Percentiles rank a stretch among this genome's conserved stretches.
Evolutionary conservation across 75 land plant genomes (phyloP).

Genomic region (Selaginella moellendorffii): DNA sequence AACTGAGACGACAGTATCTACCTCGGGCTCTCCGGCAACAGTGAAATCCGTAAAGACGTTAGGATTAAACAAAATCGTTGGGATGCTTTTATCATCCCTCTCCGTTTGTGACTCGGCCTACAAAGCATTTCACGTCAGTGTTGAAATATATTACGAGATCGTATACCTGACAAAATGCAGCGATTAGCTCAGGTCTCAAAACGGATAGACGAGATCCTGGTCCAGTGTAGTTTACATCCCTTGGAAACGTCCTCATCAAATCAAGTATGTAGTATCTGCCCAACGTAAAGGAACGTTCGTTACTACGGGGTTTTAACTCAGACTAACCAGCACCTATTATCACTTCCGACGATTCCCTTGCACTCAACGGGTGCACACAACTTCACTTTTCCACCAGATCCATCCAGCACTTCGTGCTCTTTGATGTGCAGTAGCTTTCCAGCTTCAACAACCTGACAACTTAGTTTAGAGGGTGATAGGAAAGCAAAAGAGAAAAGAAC

Average conservation of each 20-base stretch:
- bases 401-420: slow-evolving; percentile 82
- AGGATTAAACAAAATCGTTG: slow-evolving; percentile 1
- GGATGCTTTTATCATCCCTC: slow-evolving; percentile 10
- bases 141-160: not conserved
- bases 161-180: slow-evolving; percentile 72
- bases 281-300: not conserved
- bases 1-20: not conserved
- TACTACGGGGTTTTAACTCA: not conserved
- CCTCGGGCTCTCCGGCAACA: slow-evolving; percentile 4
- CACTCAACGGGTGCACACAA: slow-evolving; percentile 98
- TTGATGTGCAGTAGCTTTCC: slow-evolving; percentile 82
- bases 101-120: not conserved
- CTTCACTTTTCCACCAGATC: slow-evolving; percentile 53
- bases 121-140: not conserved
- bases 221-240: slow-evolving; percentile 83
- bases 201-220: slow-evolving; percentile 70
- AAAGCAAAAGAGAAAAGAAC: slow-evolving; percentile 15
- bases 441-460: slow-evolving; percentile 90
- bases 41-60: slow-evolving; percentile 9
- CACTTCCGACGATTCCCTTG: slow-evolving; percentile 99
- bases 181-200: slow-evolving; percentile 79
- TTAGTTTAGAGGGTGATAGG: not conserved
- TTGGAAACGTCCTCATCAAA: slow-evolving; percentile 93
- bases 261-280: slow-evolving; percentile 87
- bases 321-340: slow-evolving; percentile 57